Evolutionary conservation across 805 yeast species (phyloP).

Genomic region (Yamadazyma akitaensis): DNA sequence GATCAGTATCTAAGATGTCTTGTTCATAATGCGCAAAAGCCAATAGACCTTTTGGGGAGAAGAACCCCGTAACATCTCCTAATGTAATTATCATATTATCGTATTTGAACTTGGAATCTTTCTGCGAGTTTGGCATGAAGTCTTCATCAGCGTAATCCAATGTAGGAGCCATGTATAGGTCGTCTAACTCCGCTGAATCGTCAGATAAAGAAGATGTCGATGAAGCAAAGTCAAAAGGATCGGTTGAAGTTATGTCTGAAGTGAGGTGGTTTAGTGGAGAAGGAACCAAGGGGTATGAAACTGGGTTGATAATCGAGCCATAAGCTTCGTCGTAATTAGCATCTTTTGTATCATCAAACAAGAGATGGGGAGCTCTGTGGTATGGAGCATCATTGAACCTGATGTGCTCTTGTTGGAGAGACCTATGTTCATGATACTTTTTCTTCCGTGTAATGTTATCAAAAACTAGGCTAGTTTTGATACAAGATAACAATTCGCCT

Average conservation of each 20-base stretch:
- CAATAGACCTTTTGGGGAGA: constrained; percentile 45
- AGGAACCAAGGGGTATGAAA: constrained; percentile 61
- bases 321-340: constrained; percentile 44
- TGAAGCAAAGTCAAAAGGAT: constrained; percentile 10
- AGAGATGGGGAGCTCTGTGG: constrained; percentile 72
- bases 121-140: constrained; percentile 26
- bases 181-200: neutral
- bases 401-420: constrained; percentile 63
- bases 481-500: constrained; percentile 28
- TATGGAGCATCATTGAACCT: constrained; percentile 76
- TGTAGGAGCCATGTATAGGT: constrained; percentile 19
- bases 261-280: constrained; percentile 47
- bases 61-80: constrained; percentile 45
- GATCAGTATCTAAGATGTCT: constrained; percentile 32
- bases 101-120: constrained; percentile 43
- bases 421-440: constrained; percentile 44
- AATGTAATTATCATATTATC: constrained; percentile 55
- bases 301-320: constrained; percentile 56
- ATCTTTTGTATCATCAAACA: constrained; percentile 50
- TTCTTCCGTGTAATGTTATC: constrained; percentile 57
- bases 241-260: constrained; percentile 10
- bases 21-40: constrained; percentile 36
- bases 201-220: neutral
- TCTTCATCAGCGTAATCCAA: constrained; percentile 28
- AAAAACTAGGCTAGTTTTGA: constrained; percentile 56